Conservation (phyloP, 176 grass and related monocot genomes). For the Zea mays region DNA sequence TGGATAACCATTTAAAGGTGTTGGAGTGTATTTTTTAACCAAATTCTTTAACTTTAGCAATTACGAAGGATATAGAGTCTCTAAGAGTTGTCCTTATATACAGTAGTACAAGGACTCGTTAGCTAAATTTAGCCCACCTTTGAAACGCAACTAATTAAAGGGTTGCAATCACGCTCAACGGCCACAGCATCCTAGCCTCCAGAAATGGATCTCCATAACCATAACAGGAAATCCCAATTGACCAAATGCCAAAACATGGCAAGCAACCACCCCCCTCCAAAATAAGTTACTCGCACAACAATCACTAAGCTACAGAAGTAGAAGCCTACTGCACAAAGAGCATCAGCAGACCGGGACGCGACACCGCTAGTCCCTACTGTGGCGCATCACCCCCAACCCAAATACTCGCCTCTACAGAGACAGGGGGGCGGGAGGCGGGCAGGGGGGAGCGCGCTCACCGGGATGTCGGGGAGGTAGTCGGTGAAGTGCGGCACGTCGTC, state of each 20-base stretch:
- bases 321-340: background rate
- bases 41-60: too few species aligned
- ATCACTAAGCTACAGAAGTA: background rate
- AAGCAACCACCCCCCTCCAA: background rate
- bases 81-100: background rate
- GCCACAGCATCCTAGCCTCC: background rate
- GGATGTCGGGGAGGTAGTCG: slow-evolving; percentile 77
- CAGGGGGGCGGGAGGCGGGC: background rate
- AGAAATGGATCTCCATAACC: slow-evolving; percentile 1
- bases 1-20: too few species aligned
- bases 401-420: background rate
- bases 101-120: background rate
- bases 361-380: too few species aligned
- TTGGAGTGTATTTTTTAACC: too few species aligned
- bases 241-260: background rate
- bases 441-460: slow-evolving; percentile 64
- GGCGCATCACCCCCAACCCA: background rate
- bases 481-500: slow-evolving; percentile 88
- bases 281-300: background rate
- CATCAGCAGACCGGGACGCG: background rate
- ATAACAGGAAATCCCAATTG: background rate
- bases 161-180: background rate
- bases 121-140: background rate
- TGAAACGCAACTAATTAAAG: background rate
- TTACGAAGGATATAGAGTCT: too few species aligned